These are phyloP conservation scores for Sporisorium exsertum DNA, from an alignment of 1,284 basidiomycete genomes.

Conservation along the genomic window DNA sequence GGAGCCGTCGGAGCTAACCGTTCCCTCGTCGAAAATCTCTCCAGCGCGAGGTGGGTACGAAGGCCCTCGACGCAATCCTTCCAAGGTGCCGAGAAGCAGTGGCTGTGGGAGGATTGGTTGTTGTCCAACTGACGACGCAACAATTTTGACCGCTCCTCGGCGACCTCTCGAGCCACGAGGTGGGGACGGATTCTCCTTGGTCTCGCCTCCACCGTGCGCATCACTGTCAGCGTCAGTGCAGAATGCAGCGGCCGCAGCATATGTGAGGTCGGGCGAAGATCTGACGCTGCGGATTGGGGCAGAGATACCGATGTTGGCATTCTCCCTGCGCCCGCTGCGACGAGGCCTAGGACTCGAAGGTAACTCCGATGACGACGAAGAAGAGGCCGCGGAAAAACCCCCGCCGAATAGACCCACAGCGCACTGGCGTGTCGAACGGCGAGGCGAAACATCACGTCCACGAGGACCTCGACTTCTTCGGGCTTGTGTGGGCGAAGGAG, in stretches of 20 bases:
- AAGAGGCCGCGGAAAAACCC: slow-evolving; percentile 12
- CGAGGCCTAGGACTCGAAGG: slow-evolving; percentile 13
- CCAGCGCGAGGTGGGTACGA: slow-evolving; percentile 46
- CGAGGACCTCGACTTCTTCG: slow-evolving; percentile 13
- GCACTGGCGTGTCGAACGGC: slow-evolving; percentile 46
- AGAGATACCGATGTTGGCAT: slow-evolving; percentile 21
- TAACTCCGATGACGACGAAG: background rate
- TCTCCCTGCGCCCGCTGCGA: slow-evolving; percentile 19
- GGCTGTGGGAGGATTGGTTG: slow-evolving; percentile 13
- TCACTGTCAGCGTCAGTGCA: slow-evolving; percentile 3
- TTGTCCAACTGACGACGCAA: slow-evolving; percentile 42
- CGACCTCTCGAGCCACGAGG: slow-evolving; percentile 48
- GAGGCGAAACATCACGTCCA: slow-evolving; percentile 37
- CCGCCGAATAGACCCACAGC: slow-evolving; percentile 59
- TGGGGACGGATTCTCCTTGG: slow-evolving; percentile 19
- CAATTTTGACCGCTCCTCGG: slow-evolving; percentile 53
- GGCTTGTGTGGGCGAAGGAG: slow-evolving; percentile 20
- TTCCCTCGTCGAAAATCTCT: slow-evolving; percentile 25
- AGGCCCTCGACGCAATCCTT: slow-evolving; percentile 38
- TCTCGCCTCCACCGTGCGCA: slow-evolving; percentile 2
- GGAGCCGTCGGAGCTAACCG: background rate
- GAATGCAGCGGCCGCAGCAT: slow-evolving; percentile 34
- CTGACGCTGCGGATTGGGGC: slow-evolving; percentile 41
- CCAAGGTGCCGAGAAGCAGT: slow-evolving; percentile 21
- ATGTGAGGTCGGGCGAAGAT: slow-evolving; percentile 52